phyloP scores from a whole-genome alignment of 805 yeast genomes.

The Diddensiella santjacobensis region DNA sequence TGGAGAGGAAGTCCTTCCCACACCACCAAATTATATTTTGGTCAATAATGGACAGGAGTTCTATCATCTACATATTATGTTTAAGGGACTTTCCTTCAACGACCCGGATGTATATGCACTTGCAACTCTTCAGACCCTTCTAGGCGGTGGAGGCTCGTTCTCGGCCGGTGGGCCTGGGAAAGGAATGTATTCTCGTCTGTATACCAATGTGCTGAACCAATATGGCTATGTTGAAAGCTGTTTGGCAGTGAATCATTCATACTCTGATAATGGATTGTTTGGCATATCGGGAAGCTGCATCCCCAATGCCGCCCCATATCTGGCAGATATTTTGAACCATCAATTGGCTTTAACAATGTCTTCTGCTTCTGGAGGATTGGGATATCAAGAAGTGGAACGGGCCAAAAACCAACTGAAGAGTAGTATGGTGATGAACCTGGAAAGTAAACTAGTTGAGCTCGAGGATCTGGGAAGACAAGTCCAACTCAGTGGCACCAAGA shows the following conservation, averaged over 20 bases:
- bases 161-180: slow-evolving; percentile 99
- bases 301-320: slow-evolving; percentile 80
- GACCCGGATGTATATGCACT: slow-evolving; percentile 86
- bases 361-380: slow-evolving; percentile 57
- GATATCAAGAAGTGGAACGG: slow-evolving; percentile 70
- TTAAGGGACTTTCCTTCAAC: slow-evolving; percentile 79
- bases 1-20: slow-evolving; percentile 19
- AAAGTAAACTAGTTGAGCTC: slow-evolving; percentile 85
- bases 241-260: slow-evolving; percentile 82
- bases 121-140: slow-evolving; percentile 81
- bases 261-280: slow-evolving; percentile 84
- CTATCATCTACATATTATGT: slow-evolving; percentile 80
- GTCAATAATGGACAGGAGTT: slow-evolving; percentile 41
- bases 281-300: slow-evolving; percentile 83
- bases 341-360: slow-evolving; percentile 53
- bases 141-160: slow-evolving; percentile 97
- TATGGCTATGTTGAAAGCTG: slow-evolving; percentile 90
- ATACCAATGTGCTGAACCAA: slow-evolving; percentile 85
- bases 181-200: slow-evolving; percentile 94
- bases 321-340: slow-evolving; percentile 72
- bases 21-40: slow-evolving; percentile 9
- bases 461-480: slow-evolving; percentile 96
- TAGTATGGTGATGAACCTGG: slow-evolving; percentile 86
- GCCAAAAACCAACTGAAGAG: slow-evolving; percentile 91
- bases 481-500: slow-evolving; percentile 72